Evolutionary conservation across 768 basidiomycete genomes (phyloP).

Genomic region (Boletus sp.): DNA sequence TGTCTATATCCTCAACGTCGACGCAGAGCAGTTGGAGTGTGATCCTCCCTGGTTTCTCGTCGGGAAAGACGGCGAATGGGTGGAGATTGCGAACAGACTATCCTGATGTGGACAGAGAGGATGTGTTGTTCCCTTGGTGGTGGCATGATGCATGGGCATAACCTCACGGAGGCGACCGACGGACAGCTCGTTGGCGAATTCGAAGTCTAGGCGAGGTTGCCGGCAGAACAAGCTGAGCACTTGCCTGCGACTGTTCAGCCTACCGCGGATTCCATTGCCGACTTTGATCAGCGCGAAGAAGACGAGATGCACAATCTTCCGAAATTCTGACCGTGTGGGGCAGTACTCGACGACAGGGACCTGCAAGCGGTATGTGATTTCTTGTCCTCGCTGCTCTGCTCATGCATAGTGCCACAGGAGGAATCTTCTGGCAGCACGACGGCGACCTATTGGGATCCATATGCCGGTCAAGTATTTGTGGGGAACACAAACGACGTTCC

Average conservation of each 20-base stretch:
- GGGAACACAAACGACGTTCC: conserved; percentile 84
- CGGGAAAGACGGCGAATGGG: conserved; percentile 29
- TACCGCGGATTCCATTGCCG: conserved; percentile 18
- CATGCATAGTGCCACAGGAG: conserved; percentile 15
- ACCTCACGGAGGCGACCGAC: conserved; percentile 34
- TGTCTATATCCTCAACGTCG: conserved; percentile 32
- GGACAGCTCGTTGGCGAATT: conserved; percentile 21
- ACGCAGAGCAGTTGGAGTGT: conserved; percentile 23
- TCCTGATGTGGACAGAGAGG: not conserved
- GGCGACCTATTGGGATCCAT: conserved; percentile 50
- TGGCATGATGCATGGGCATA: conserved; percentile 14
- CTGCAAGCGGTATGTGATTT: conserved; percentile 9
- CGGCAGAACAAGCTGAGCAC: not conserved
- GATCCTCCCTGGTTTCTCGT: conserved; percentile 30
- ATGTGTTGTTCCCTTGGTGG: not conserved
- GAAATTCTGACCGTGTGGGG: conserved; percentile 62
- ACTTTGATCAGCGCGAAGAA: conserved; percentile 80
- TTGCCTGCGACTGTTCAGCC: not conserved
- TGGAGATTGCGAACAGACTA: conserved; percentile 19
- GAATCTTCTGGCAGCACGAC: conserved; percentile 34
- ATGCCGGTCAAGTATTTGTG: conserved; percentile 68
- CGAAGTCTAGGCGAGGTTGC: conserved; percentile 21
- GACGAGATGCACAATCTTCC: conserved; percentile 85
- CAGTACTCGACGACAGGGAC: conserved; percentile 9
- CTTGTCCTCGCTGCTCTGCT: not conserved